phyloP scores from a whole-genome alignment of 2,329 filamentous ascomycete species.

The Apiospora koreana region DNA sequence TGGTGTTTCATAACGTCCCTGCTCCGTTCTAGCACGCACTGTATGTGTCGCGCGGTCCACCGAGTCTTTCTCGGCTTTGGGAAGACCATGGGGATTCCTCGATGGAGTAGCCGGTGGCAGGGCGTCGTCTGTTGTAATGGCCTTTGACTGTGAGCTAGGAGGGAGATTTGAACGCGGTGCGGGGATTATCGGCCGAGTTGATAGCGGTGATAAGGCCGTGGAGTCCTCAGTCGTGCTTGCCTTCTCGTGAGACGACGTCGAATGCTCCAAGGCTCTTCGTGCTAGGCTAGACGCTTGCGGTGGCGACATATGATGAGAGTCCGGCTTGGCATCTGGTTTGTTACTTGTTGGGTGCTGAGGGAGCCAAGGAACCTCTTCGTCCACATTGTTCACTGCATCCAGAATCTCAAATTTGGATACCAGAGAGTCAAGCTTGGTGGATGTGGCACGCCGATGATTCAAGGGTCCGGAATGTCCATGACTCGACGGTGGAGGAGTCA shows the following conservation, averaged over 20 bases:
- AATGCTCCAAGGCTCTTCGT: not conserved
- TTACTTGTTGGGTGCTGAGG: not conserved
- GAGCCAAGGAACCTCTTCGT: conserved; percentile 12
- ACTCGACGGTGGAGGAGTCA: not conserved
- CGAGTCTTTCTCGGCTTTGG: not conserved
- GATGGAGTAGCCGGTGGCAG: not conserved
- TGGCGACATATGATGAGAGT: not conserved
- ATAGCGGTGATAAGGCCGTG: not conserved
- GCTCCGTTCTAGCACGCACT: conserved; percentile 12
- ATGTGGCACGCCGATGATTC: conserved; percentile 19
- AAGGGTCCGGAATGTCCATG: not conserved
- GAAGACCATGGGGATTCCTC: not conserved
- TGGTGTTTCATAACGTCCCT: conserved; percentile 6
- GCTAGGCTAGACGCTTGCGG: not conserved
- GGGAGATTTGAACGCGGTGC: not conserved
- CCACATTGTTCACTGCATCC: conserved; percentile 26
- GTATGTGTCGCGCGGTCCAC: not conserved
- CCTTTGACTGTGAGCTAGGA: not conserved
- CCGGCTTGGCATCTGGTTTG: not conserved
- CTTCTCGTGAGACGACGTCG: not conserved
- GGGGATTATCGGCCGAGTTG: conserved; percentile 9
- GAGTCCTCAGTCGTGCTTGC: not conserved
- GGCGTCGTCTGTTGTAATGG: not conserved
- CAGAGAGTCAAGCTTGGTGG: conserved; percentile 28
- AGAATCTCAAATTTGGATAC: conserved; percentile 38